Evolutionary conservation across 345 rosid species (phyloP).

Genomic region (Balakata baccata): DNA sequence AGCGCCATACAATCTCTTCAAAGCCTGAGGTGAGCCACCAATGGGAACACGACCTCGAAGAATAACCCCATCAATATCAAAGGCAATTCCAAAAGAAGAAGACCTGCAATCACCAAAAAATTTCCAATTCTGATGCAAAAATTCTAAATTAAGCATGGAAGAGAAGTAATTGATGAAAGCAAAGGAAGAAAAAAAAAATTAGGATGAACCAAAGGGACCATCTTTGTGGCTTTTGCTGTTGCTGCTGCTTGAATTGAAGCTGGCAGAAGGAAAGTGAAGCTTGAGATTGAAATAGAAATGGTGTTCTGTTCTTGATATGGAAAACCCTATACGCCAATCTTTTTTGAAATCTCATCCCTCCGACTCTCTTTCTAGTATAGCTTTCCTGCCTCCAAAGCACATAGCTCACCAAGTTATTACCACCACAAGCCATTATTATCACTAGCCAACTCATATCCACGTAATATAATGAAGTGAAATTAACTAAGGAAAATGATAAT

Average conservation of each 20-base stretch:
- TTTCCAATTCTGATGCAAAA: not conserved
- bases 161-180: too few relatives aligned
- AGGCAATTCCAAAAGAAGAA: constrained; percentile 45
- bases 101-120: not conserved
- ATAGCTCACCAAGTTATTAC: not conserved
- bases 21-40: constrained; percentile 45
- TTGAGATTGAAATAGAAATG: constrained; percentile 9
- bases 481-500: too few relatives aligned
- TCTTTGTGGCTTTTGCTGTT: not conserved
- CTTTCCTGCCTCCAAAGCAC: not conserved
- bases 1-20: constrained; percentile 34
- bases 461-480: too few relatives aligned
- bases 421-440: not conserved
- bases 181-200: not conserved
- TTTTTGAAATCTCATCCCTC: constrained; percentile 9
- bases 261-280: constrained; percentile 6
- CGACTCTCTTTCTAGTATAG: not conserved
- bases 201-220: not conserved
- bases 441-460: too few relatives aligned
- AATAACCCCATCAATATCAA: constrained; percentile 52
- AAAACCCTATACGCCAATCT: not conserved
- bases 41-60: constrained; percentile 41
- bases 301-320: not conserved
- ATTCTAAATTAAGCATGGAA: not conserved
- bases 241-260: not conserved